A percentile compares a stretch with the other conserved stretches of the same genome.
Evolutionary conservation across 768 basidiomycete species (phyloP).

Genomic region (Russula sp.): DNA sequence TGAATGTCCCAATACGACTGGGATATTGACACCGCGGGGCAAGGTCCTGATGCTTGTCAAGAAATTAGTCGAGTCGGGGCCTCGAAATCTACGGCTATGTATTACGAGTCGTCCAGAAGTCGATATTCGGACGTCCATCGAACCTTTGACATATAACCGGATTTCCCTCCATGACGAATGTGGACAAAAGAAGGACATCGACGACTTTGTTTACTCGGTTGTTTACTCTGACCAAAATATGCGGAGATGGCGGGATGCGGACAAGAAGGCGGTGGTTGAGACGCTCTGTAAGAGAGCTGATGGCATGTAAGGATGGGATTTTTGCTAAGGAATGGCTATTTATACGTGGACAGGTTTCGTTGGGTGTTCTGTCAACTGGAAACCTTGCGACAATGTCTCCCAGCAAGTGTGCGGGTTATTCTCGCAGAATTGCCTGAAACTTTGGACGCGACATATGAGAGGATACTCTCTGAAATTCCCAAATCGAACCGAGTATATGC

Average conservation of each 20-base stretch:
- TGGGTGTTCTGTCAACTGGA: background rate
- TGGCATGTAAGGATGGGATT: background rate
- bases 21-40: too few species aligned
- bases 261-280: background rate
- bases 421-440: background rate
- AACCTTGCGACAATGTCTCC: background rate
- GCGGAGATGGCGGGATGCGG: background rate
- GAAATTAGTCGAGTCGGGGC: too few species aligned
- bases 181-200: background rate
- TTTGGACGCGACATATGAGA: background rate
- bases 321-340: too few species aligned
- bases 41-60: too few species aligned
- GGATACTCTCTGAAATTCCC: background rate
- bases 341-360: background rate
- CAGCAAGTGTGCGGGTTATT: background rate
- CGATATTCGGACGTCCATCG: too few species aligned
- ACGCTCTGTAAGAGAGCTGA: background rate
- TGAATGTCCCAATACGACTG: too few species aligned
- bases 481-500: background rate
- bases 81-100: too few species aligned
- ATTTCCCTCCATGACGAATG: background rate
- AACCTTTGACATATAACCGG: background rate
- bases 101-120: too few species aligned
- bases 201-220: background rate
- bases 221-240: background rate